Base-by-base conservation (phyloP, 208 protist species). In the Acanthamoeba healyi region DNA sequence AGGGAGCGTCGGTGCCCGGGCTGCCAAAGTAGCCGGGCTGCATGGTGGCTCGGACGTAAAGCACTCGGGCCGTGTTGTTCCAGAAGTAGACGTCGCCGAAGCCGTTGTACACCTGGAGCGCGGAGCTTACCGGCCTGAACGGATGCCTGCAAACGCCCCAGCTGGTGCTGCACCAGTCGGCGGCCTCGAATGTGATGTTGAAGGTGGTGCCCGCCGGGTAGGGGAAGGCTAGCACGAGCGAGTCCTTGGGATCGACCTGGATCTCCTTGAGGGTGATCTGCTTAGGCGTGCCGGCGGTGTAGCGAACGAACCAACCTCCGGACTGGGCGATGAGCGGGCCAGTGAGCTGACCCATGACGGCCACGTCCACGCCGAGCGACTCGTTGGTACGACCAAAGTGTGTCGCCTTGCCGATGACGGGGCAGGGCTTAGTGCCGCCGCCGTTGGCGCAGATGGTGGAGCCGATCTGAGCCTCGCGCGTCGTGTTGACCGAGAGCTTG, bases 21-120 rank as follows among this genome's bases (percentile, higher is more conserved):
- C 40, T 79, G 38, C 38, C 38, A 22, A 40, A 79, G 10, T 1
- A 32, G 70, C 3, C 70, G 34, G 29, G 70, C 70, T 79, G 70
- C 70, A 79, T 79, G 70, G 70, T 79, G 70, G 70, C 70, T 26
- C 70, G 70, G 70, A 79, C 6, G 40, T 79, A 79, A 6, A 79
- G 70, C 70, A 79, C 34, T 1, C 9, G 70, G 12, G 70, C 70
- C 2, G 70, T 29, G 22, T 79, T 79, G 40, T 79, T 12, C 70
- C 70, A 79, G 40, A 14, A 79, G 70, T 79, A 79, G 70, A 79
- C 70, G 70, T 79, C 70, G 70, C 70, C 70, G 19, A 79, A 79
- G 12, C 70, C 70, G 70, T 79, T 79, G 70, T 3, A 10, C 5
- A 79, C 70, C 38, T 40, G 15, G 34, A 22, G 17, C 34, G 29